Evolutionary conservation across 2,329 filamentous ascomycete species (phyloP), one percentile per base, ranked within the genome.

Genomic region (Botryotinia globosa): DNA sequence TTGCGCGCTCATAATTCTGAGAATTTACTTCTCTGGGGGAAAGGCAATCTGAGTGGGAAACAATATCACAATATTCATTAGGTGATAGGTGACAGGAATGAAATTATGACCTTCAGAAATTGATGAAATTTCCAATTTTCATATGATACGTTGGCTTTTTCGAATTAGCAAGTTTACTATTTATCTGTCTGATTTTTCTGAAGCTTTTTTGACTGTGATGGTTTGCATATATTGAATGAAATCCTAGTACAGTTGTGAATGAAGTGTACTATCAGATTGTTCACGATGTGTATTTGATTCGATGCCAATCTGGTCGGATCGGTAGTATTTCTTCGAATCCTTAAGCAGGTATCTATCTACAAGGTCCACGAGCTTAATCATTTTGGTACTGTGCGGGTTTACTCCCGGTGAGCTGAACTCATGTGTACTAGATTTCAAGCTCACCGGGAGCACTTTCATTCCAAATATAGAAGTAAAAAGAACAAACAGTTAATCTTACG

Each of bases 81-180:
- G 48, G 48, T 68, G 65, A 68, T 25, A 34, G 37, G 39, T 61
- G 51, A 44, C 29, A 37, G 39, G 66, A 69, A 59, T 45, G 54
- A 42, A 56, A 42, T 67, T 32, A 67, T 25, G 64, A 67, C 39
- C 4, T 32, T 65, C 20, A 39, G 25, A 45, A 42, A 14, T 22
- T 67, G 25, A 20, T 34, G 51, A 29, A 34, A 20, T 56, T 12
- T 45, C 58, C 20, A 61, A 45, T 56, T 20, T 37, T 61, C n/a
- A 61, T 12, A 69, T 34, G 29, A 69, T 22, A 42, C 66, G 39
- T 44, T 61, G 54, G 37, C 32, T 69, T 58, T 58, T 45, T 56
- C n/a, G 51, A 56, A 56, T 25, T 61, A 61, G 54, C 64, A 67
- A 54, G 32, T 39, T 67, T 67, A 56, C 22, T 48, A 20, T 56